Base-by-base conservation (phyloP, 2,329 filamentous ascomycete genomes). In the Xylariaceae sp. region DNA sequence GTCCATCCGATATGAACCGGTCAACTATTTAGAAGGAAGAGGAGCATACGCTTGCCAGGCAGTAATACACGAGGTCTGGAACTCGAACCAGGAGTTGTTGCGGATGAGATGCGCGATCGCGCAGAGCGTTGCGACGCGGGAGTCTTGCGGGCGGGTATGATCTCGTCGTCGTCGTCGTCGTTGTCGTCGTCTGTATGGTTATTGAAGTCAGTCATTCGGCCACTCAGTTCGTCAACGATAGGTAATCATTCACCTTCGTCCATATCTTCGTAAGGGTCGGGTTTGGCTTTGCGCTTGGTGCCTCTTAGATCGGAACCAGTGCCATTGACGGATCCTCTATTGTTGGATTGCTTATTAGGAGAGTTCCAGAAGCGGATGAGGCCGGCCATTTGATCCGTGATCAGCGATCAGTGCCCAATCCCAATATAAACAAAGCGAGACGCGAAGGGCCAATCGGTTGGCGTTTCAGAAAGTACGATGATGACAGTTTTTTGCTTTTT, bases 251-350 rank as follows among this genome's bases (percentile, higher is more conserved):
- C 56, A 70, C 68, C 66, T 33, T 67, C 64, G 7, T 64, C 66
- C 40, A 69, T 57, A 2, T 64, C 62, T 12, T 68, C 67, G 41
- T 71, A 69, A 8, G 64, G 66, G n/a, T 70, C 68, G 4, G 45
- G 34, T 46, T 66, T 67, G 9, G 65, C 58, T 53, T 71, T 71
- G 60, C 69, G 63, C 64, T 71, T 71, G 5, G 49, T 60, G 23
- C 67, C 65, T 46, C 65, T 61, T 23, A 50, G 39, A 21, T 58
- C 55, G 34, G 62, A 43, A 41, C 40, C 48, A 4, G 33, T 17
- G 28, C 60, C 59, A 34, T 61, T 63, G 45, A 53, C 50, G 12
- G 33, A 37, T 26, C 9, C 41, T 19, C 17, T 60, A 14, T 12
- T 37, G 21, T 31, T 29, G 21, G 48, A n/a, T 26, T 26, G 23